Conservation (phyloP, 2,329 filamentous ascomycete species). For the Myotisia sp. region DNA sequence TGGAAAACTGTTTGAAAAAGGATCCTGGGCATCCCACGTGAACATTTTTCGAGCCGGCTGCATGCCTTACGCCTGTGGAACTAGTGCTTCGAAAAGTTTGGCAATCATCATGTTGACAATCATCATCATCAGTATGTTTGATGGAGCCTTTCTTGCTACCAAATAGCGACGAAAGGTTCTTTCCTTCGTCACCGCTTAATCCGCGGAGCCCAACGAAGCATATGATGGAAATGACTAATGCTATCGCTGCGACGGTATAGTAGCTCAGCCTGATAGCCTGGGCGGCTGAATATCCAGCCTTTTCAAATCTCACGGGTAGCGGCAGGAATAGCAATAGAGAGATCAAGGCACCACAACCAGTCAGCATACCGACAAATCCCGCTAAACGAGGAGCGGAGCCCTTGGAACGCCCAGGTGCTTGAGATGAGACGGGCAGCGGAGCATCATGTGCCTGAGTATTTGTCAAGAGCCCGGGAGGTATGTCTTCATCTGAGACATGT, state of each 20-base stretch:
- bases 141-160: too few relatives aligned
- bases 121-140: neutral
- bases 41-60: neutral
- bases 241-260: slow-evolving; percentile 65
- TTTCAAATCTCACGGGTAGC: slow-evolving; percentile 65
- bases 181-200: slow-evolving; percentile 59
- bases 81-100: neutral
- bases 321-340: slow-evolving; percentile 73
- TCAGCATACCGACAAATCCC: slow-evolving; percentile 82
- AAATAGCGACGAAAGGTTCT: slow-evolving; percentile 43
- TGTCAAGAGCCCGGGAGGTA: slow-evolving; percentile 14
- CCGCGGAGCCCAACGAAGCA: slow-evolving; percentile 64
- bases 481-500: slow-evolving; percentile 3
- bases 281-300: slow-evolving; percentile 55
- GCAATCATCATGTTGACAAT: neutral
- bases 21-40: slow-evolving; percentile 11
- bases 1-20: slow-evolving; percentile 42
- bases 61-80: too few relatives aligned
- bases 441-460: slow-evolving; percentile 24
- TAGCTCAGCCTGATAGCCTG: slow-evolving; percentile 71
- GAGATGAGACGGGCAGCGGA: slow-evolving; percentile 43
- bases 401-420: slow-evolving; percentile 16
- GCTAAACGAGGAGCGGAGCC: slow-evolving; percentile 50
- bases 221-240: slow-evolving; percentile 56
- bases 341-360: slow-evolving; percentile 78